Evolutionary conservation across 768 basidiomycete species (phyloP).

Genomic region (Butyriboletus loyo): DNA sequence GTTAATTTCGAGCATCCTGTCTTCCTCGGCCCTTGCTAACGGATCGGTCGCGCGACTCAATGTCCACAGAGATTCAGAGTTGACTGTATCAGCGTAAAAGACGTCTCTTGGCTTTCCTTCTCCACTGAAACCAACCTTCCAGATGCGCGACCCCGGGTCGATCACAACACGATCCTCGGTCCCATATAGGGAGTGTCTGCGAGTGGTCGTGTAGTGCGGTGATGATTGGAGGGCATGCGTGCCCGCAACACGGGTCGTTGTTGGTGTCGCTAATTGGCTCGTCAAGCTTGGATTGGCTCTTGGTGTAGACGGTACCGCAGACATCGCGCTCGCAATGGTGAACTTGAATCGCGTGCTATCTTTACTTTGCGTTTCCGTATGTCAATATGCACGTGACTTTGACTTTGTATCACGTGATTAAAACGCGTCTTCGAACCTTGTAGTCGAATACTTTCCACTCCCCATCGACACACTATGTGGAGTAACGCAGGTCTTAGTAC

Average conservation of each 20-base stretch:
- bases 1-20: constrained; percentile 64
- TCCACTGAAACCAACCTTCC: constrained; percentile 98
- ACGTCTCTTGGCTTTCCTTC: constrained; percentile 89
- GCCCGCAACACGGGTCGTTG: constrained; percentile 48
- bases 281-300: constrained; percentile 16
- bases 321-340: constrained; percentile 22
- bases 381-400: constrained; percentile 8
- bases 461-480: constrained; percentile 17
- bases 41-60: constrained; percentile 53
- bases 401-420: constrained; percentile 19
- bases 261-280: constrained; percentile 49
- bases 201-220: constrained; percentile 80
- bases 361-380: neutral
- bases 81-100: constrained; percentile 55
- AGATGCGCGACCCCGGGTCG: constrained; percentile 89
- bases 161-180: constrained; percentile 95
- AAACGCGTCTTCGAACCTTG: constrained; percentile 13
- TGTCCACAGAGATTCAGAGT: constrained; percentile 54
- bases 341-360: neutral
- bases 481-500: constrained; percentile 28
- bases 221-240: constrained; percentile 60
- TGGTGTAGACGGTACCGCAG: constrained; percentile 34
- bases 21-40: constrained; percentile 66
- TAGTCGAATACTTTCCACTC: neutral
- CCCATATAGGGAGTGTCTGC: constrained; percentile 92